A percentile compares a stretch with the other conserved stretches of the same genome.
Conservation (phyloP, 2,329 filamentous ascomycete genomes). For the Chaetomium globosum region DNA sequence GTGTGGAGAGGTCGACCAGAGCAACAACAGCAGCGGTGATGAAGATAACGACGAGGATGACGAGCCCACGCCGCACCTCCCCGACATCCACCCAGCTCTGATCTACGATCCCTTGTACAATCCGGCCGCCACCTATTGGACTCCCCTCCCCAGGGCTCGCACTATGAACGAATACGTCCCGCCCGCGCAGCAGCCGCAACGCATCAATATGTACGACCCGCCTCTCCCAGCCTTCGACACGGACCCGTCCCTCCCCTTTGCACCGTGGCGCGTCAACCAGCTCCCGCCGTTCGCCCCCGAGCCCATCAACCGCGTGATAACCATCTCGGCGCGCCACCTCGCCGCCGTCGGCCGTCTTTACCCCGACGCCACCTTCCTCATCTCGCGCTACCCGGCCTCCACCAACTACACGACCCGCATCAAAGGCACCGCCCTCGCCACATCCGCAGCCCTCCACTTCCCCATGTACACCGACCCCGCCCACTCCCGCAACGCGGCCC, state of each 20-base stretch:
- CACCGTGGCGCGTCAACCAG: conserved; percentile 9
- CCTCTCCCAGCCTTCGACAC: conserved; percentile 10
- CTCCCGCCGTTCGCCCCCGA: conserved; percentile 17
- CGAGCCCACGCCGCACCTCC: conserved; percentile 1
- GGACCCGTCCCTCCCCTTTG: conserved; percentile 17
- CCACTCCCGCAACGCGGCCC: not conserved
- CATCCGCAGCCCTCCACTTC: not conserved
- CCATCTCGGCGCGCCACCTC: conserved; percentile 1
- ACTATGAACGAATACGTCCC: not conserved
- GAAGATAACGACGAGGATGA: not conserved
- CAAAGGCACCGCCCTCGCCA: not conserved
- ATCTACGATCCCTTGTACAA: conserved; percentile 6
- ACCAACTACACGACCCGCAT: not conserved
- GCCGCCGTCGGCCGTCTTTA: conserved; percentile 22
- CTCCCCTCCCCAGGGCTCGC: not conserved
- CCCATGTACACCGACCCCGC: not conserved
- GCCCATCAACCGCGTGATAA: conserved; percentile 6
- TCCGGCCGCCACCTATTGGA: not conserved
- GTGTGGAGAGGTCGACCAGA: not conserved
- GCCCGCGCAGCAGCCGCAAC: not conserved
- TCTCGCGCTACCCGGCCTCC: conserved; percentile 9
- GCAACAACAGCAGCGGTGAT: not conserved
- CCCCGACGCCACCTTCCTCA: conserved; percentile 14
- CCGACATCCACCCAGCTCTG: not conserved
- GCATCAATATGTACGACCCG: not conserved